Base-by-base conservation (phyloP, 2,329 filamentous ascomycete genomes). In the Fusarium temperatum region DNA sequence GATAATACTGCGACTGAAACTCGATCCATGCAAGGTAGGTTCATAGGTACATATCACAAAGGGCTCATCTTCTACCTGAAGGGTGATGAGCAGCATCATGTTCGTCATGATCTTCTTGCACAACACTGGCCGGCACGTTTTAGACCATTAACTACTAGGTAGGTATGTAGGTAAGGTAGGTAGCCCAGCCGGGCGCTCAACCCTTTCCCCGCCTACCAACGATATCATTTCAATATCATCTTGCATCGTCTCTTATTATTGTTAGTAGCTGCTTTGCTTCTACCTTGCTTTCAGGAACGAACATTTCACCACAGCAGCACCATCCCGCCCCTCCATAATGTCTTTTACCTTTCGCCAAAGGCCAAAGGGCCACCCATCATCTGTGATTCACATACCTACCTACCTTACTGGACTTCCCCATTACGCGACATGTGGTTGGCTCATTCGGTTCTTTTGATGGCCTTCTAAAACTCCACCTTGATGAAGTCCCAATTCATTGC, bases 41-140 rank as follows among this genome's bases (percentile, higher is more conserved):
- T 36, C 32, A 35, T 35, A 47, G 26, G 13, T 20, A 48, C 20
- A 22, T 66, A 65, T 55, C 38, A 39, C 39, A 50, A 17, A 60
- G 36, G n/a, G 24, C 22, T 47, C 18, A 56, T 56, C 57, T 56
- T 41, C 38, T 32, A 17, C 22, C 39, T 45, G 50, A 45, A 24
- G n/a, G 24, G n/a, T 17, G 30, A 35, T 57, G 18, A 35, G 58
- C 54, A 73, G 44, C 66, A 60, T 63, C 32, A 53, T 47, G 53
- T 36, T 63, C 66, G 70, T 71, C 70, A 71, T 73, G 70, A 73
- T 70, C 70, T 61, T 61, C 70, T 47, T 55, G 39, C 32, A 54
- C 42, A 56, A 61, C 53, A 54, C 47, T n/a, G 68, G 26, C 42
- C 42, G 24, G 26, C 45, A 48, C 45, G 50, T 56, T 68, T 39